A percentile compares a stretch with the other conserved stretches of the same genome.
Conservation (phyloP, 352 stramenopile species). For the Phytophthora idaei region DNA sequence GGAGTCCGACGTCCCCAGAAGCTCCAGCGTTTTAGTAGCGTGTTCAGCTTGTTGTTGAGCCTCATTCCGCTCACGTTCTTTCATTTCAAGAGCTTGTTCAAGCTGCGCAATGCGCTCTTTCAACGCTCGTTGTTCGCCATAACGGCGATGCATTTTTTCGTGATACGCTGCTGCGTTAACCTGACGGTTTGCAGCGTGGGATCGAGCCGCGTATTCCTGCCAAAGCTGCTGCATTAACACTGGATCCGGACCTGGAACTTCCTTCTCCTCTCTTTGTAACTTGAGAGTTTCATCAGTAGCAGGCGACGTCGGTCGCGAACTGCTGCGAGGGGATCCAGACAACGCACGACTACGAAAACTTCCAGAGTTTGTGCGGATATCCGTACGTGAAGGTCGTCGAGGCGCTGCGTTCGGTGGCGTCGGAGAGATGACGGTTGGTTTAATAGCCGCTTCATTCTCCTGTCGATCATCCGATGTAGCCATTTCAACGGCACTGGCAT, state of each 20-base stretch:
- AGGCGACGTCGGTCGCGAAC: slow-evolving; percentile 26
- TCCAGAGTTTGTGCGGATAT: slow-evolving; percentile 17
- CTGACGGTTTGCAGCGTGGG: slow-evolving; percentile 40
- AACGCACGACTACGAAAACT: slow-evolving; percentile 40
- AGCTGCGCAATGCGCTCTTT: slow-evolving; percentile 56
- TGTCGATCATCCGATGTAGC: slow-evolving; percentile 23
- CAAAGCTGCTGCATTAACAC: slow-evolving; percentile 60
- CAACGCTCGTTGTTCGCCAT: slow-evolving; percentile 62
- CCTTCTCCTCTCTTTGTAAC: neutral
- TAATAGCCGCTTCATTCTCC: slow-evolving; percentile 20
- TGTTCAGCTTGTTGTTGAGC: slow-evolving; percentile 27
- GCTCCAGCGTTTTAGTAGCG: slow-evolving; percentile 20
- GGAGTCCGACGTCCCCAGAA: slow-evolving; percentile 8
- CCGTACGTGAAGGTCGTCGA: slow-evolving; percentile 25
- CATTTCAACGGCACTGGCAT: slow-evolving; percentile 26
- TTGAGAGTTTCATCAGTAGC: slow-evolving; percentile 20
- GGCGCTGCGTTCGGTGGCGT: slow-evolving; percentile 16
- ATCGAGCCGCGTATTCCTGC: slow-evolving; percentile 65
- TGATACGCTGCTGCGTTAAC: slow-evolving; percentile 66
- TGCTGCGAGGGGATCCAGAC: slow-evolving; percentile 6
- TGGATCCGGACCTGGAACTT: slow-evolving; percentile 32
- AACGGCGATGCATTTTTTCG: slow-evolving; percentile 73
- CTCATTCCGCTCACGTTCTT: slow-evolving; percentile 45
- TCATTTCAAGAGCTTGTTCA: slow-evolving; percentile 47
- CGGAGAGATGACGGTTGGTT: slow-evolving; percentile 15